These are phyloP conservation scores for Rhodosorus marinus DNA, from an alignment of 23 red algal genomes.

Conservation along the genomic window DNA sequence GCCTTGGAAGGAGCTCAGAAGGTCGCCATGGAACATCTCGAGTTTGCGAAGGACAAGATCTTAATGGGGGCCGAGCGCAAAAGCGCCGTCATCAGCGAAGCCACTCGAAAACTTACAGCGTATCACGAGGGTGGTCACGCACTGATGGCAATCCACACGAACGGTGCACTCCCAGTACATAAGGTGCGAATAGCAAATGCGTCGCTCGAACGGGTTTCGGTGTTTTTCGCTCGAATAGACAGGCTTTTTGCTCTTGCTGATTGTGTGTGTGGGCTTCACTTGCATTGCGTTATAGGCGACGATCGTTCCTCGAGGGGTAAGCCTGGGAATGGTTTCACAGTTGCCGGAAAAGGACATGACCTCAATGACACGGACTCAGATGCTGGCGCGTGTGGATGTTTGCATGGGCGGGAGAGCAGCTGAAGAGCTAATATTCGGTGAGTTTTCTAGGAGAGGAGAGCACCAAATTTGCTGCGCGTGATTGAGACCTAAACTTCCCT, in stretches of 20 bases:
- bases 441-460: too few relatives aligned
- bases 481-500: too few relatives aligned
- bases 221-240: neutral
- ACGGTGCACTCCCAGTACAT: constrained; percentile 82
- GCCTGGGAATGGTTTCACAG: constrained; percentile 89
- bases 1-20: constrained; percentile 46
- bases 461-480: too few relatives aligned
- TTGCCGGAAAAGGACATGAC: constrained; percentile 86
- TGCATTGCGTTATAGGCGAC: constrained; percentile 62
- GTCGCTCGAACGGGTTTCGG: too few relatives aligned
- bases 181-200: too few relatives aligned
- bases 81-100: constrained; percentile 52
- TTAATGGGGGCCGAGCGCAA: constrained; percentile 91
- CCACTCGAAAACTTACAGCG: constrained; percentile 54
- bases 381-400: neutral
- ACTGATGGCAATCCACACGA: constrained; percentile 56
- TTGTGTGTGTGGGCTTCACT: too few relatives aligned
- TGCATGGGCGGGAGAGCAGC: constrained; percentile 92
- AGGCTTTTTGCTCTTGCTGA: neutral
- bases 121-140: constrained; percentile 98
- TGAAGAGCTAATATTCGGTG: constrained; percentile 80
- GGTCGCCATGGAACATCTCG: constrained; percentile 71
- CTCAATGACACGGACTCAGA: neutral
- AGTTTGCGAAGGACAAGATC: constrained; percentile 98
- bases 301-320: constrained; percentile 77